Conservation (phyloP, 164 flowering plant genomes). For the Warburgia ugandensis region DNA sequence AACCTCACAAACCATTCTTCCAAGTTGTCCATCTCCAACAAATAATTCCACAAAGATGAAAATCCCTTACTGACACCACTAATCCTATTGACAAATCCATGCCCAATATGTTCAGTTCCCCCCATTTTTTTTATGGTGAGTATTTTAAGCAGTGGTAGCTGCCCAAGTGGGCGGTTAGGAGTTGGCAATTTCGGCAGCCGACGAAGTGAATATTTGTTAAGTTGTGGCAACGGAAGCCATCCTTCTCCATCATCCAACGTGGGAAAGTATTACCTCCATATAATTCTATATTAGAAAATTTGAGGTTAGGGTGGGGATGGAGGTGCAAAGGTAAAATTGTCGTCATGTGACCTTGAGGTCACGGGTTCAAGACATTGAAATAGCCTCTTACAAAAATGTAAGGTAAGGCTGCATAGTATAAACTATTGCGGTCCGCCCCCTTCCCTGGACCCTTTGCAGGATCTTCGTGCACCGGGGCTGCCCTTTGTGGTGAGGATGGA, state of each 20-base stretch:
- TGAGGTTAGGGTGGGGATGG: slow-evolving; percentile 9
- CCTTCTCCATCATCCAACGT: slow-evolving; percentile 25
- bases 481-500: too few species aligned
- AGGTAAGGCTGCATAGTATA: too few species aligned
- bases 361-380: too few species aligned
- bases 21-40: slow-evolving; percentile 16
- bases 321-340: too few species aligned
- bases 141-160: slow-evolving; percentile 17
- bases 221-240: slow-evolving; percentile 8
- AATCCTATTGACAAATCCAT: slow-evolving; percentile 14
- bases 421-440: too few species aligned
- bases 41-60: slow-evolving; percentile 5
- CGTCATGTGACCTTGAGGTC: too few species aligned
- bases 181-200: slow-evolving; percentile 6
- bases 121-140: slow-evolving; percentile 7
- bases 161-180: slow-evolving; percentile 25
- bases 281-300: not conserved
- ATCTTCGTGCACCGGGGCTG: too few species aligned
- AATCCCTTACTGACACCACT: slow-evolving; percentile 7
- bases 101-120: slow-evolving; percentile 7
- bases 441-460: too few species aligned
- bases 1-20: slow-evolving; percentile 12
- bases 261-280: slow-evolving; percentile 23
- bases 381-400: too few species aligned
- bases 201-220: slow-evolving; percentile 1